Evolutionary conservation across 1,139 yeast genomes (phyloP).

Genomic region (Meyerozyma elateridarum): DNA sequence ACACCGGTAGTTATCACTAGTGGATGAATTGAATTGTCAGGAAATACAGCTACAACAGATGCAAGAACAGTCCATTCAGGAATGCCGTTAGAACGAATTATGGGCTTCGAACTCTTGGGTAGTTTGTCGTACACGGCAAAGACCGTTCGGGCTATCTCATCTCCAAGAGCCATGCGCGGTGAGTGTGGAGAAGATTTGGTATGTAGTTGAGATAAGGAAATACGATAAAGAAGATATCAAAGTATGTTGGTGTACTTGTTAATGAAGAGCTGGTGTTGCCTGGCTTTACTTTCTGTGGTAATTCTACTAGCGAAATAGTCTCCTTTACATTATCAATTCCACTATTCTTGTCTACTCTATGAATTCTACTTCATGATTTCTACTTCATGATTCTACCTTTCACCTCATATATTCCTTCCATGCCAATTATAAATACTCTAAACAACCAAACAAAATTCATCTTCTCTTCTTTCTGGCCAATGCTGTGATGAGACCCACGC

Average conservation of each 20-base stretch:
- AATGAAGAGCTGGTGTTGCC: no score
- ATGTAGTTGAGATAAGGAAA: no score
- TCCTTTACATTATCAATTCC: no score
- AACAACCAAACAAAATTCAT: conserved; percentile 8
- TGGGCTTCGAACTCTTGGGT: conserved; percentile 53
- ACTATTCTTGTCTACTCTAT: no score
- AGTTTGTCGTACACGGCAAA: conserved; percentile 23
- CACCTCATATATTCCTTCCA: no score
- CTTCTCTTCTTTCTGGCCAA: conserved; percentile 36
- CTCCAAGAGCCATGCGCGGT: conserved; percentile 3
- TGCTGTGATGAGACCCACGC: conserved; percentile 64
- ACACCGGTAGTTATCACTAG: conserved; percentile 76
- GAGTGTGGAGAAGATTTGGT: background rate
- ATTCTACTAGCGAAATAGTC: no score
- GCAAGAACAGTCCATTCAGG: conserved; percentile 85
- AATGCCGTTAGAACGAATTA: conserved; percentile 53
- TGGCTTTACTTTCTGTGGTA: no score
- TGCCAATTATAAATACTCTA: no score
- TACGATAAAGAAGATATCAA: no score
- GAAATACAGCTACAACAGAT: conserved; percentile 52
- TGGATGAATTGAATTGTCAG: conserved; percentile 19
- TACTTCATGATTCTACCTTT: no score
- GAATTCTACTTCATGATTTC: no score
- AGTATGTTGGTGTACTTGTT: no score
- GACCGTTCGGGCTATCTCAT: conserved; percentile 25